Conservation (phyloP, 2,329 filamentous ascomycete species). For the Penicillium sp. region DNA sequence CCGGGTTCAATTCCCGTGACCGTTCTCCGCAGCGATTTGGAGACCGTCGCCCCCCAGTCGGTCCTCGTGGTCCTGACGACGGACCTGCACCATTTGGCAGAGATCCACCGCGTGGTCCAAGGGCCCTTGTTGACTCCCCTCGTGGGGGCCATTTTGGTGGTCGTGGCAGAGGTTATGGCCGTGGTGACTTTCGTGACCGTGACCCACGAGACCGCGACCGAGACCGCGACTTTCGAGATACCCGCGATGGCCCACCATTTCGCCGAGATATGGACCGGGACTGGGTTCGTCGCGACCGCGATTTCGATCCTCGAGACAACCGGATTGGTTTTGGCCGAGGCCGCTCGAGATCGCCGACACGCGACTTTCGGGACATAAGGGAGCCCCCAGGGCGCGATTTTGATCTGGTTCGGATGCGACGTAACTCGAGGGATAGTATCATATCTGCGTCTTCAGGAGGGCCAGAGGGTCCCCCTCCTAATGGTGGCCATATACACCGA, state of each 20-base stretch:
- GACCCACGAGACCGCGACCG: slow-evolving; percentile 48
- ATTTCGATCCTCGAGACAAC: slow-evolving; percentile 45
- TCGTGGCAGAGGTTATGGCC: slow-evolving; percentile 46
- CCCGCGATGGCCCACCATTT: slow-evolving; percentile 40
- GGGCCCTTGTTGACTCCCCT: slow-evolving; percentile 70
- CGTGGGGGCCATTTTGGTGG: slow-evolving; percentile 49
- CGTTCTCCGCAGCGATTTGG: slow-evolving; percentile 69
- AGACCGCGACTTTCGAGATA: slow-evolving; percentile 44
- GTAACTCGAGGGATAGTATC: slow-evolving; percentile 46
- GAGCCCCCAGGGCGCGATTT: slow-evolving; percentile 38
- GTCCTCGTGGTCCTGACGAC: slow-evolving; percentile 55
- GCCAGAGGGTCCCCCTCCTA: slow-evolving; percentile 37
- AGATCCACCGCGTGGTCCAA: slow-evolving; percentile 78
- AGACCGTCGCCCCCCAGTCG: slow-evolving; percentile 63
- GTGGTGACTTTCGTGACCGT: slow-evolving; percentile 39
- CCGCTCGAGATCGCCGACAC: slow-evolving; percentile 44
- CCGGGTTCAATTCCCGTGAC: slow-evolving; percentile 64
- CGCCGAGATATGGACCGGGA: slow-evolving; percentile 45
- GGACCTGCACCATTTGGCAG: slow-evolving; percentile 57
- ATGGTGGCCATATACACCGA: slow-evolving; percentile 34
- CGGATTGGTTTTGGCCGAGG: slow-evolving; percentile 47
- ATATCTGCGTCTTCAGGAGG: slow-evolving; percentile 36
- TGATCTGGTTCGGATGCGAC: slow-evolving; percentile 41
- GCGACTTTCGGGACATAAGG: slow-evolving; percentile 42
- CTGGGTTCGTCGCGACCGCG: slow-evolving; percentile 48